Percentiles rank a stretch among this genome's conserved stretches.
These are phyloP conservation scores for Fraxinus americana DNA, from an alignment of 257 asterid genomes.

Conservation along the genomic window DNA sequence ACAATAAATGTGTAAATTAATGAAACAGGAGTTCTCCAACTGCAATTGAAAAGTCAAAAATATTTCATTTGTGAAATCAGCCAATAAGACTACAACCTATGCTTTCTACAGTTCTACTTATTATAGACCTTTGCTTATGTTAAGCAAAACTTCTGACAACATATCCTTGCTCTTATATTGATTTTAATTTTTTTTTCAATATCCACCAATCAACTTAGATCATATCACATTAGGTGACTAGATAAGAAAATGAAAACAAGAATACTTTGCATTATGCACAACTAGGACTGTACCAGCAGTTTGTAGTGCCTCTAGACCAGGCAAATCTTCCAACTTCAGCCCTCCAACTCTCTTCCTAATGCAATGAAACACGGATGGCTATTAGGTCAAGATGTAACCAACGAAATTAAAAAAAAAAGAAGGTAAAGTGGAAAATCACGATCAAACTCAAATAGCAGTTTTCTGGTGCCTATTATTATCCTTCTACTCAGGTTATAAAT, in stretches of 20 bases:
- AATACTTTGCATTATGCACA: constrained; percentile 10
- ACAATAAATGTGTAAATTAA: constrained; percentile 23
- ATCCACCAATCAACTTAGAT: neutral
- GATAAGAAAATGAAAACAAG: constrained; percentile 7
- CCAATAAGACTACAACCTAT: neutral
- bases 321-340: constrained; percentile 85
- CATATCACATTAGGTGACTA: neutral
- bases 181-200: neutral
- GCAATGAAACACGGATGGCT: constrained; percentile 21
- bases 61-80: constrained; percentile 1
- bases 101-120: neutral
- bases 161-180: neutral
- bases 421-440: neutral
- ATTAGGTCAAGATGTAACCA: neutral
- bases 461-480: neutral
- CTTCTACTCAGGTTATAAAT: neutral
- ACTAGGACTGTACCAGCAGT: constrained; percentile 70
- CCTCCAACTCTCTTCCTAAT: constrained; percentile 96
- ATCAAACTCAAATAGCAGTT: neutral
- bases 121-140: neutral
- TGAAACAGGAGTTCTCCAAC: constrained; percentile 15
- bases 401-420: neutral
- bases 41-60: constrained; percentile 12
- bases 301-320: constrained; percentile 83
- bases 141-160: neutral